Evolutionary conservation across 1,284 basidiomycete genomes (phyloP).

Genomic region (Wolfiporia cocos): DNA sequence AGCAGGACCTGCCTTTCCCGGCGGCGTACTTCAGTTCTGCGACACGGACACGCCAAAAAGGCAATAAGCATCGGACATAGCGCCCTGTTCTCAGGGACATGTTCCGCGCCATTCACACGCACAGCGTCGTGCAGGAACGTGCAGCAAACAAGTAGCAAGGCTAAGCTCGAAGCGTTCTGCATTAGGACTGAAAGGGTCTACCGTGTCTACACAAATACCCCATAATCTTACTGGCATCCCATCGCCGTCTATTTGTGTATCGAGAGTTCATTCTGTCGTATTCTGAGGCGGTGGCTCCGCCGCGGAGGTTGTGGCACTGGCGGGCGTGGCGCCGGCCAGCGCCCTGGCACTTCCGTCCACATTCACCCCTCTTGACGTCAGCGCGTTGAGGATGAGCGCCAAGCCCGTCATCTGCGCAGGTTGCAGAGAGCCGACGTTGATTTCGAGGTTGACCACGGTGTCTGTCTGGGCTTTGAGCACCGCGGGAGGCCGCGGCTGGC

Average conservation of each 20-base stretch:
- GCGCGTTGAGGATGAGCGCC: conserved; percentile 60
- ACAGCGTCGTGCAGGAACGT: neutral
- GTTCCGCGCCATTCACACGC: too few relatives aligned
- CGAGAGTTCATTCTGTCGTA: too few relatives aligned
- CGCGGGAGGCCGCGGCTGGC: conserved; percentile 59
- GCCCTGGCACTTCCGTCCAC: conserved; percentile 13
- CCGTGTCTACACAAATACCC: too few relatives aligned
- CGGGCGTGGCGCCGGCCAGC: neutral
- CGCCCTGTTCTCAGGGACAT: too few relatives aligned
- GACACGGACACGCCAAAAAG: neutral
- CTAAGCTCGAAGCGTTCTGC: too few relatives aligned
- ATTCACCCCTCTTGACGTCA: conserved; percentile 33
- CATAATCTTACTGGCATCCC: too few relatives aligned
- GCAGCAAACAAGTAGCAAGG: too few relatives aligned
- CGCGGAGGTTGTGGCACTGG: conserved; percentile 3
- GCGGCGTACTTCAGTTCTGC: conserved; percentile 1
- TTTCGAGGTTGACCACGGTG: conserved; percentile 64
- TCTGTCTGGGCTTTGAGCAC: conserved; percentile 65
- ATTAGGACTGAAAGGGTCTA: too few relatives aligned
- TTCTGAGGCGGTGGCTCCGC: too few relatives aligned
- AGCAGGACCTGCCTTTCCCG: conserved; percentile 3
- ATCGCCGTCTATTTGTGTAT: too few relatives aligned
- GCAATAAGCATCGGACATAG: too few relatives aligned
- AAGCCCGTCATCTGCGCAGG: conserved; percentile 67
- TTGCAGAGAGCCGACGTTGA: conserved; percentile 67